Evolutionary conservation across 164 flowering plant genomes (phyloP), one percentile per base, ranked within the genome.

Genomic region (Vitis riparia): DNA sequence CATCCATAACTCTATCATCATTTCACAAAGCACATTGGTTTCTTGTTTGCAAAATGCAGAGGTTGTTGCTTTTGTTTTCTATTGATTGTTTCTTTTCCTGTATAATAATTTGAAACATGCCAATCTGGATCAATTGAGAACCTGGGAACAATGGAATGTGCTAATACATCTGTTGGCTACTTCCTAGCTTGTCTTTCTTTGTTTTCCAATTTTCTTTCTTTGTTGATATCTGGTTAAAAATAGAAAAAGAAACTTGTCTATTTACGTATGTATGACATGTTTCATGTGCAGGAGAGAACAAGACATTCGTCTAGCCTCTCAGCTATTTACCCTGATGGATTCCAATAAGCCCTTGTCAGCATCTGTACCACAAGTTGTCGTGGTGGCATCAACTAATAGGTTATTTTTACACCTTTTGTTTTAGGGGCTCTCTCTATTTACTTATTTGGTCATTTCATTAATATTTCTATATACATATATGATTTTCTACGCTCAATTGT

Each of bases 301-400:
- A 71, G 90, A 87, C 68, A 81, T 78, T 56, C 97, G 97, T 16
- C 51, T 93, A 68, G 81, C 89, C 70, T 82, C 98, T 73, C 99
- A 96, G 76, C 89, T 96, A 32, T 80, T 73, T 73, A 71, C 78
- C 58, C 76, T 96, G 76, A 90, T 96, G 97, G 98, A 92, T 76
- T 84, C 86, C 49, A 85, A 75, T 66, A 88, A 72, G 67, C 80
- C 83, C 3, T 76, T 84, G 17, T 77, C 82, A 59, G 57, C 79
- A 65, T 78, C 84, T 71, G 67, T 9, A 61, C 80, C 84, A 11
- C 87, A 81, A 17, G 91, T 93, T 72, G 87, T 88, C 65, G 93
- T 95, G 60, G 93, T 95, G 71, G 99, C 97, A 61, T 86, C 99
- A 65, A 96, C 99, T 55, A 96, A 93, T 81, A 95, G 95, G 99